Conservation (phyloP, 2,329 filamentous ascomycete genomes). For the Ophiocordyceps camponoti-floridani region DNA sequence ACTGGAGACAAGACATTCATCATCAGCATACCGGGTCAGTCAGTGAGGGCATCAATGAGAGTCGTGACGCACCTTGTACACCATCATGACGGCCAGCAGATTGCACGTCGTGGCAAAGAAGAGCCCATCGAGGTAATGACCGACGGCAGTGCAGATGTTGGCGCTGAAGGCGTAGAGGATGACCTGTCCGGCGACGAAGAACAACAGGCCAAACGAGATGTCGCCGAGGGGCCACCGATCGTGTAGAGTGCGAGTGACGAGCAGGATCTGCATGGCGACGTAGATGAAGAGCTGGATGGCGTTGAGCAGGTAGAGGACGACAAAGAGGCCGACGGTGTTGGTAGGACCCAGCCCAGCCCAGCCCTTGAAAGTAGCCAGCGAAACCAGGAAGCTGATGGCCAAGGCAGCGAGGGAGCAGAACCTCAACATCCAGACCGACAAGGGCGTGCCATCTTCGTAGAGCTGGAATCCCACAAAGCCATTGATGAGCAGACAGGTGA, state of each 20-base stretch:
- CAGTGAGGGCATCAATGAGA: not conserved
- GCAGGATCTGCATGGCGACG: slow-evolving; percentile 67
- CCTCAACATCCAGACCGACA: slow-evolving; percentile 87
- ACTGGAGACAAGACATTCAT: slow-evolving; percentile 42
- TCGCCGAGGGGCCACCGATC: slow-evolving; percentile 92
- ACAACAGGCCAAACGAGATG: slow-evolving; percentile 76
- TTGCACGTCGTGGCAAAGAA: slow-evolving; percentile 94
- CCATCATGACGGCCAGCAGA: slow-evolving; percentile 93
- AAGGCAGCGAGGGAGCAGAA: slow-evolving; percentile 67
- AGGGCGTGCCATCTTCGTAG: slow-evolving; percentile 87
- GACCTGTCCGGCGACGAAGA: slow-evolving; percentile 84
- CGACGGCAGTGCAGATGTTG: slow-evolving; percentile 63
- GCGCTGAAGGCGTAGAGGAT: slow-evolving; percentile 80
- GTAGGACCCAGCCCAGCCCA: slow-evolving; percentile 75
- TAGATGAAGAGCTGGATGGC: slow-evolving; percentile 77
- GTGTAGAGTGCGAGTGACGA: slow-evolving; percentile 78
- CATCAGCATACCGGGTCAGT: not conserved
- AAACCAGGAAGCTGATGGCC: slow-evolving; percentile 68
- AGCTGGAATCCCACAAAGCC: slow-evolving; percentile 97
- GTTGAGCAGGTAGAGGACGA: slow-evolving; percentile 82
- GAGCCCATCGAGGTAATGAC: slow-evolving; percentile 86
- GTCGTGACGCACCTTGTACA: slow-evolving; percentile 59
- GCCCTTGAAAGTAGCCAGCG: slow-evolving; percentile 79
- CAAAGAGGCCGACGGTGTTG: slow-evolving; percentile 77
- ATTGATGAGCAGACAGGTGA: slow-evolving; percentile 84